phyloP scores from a whole-genome alignment of 2,329 filamentous ascomycete genomes.

The Clonostachys solani region DNA sequence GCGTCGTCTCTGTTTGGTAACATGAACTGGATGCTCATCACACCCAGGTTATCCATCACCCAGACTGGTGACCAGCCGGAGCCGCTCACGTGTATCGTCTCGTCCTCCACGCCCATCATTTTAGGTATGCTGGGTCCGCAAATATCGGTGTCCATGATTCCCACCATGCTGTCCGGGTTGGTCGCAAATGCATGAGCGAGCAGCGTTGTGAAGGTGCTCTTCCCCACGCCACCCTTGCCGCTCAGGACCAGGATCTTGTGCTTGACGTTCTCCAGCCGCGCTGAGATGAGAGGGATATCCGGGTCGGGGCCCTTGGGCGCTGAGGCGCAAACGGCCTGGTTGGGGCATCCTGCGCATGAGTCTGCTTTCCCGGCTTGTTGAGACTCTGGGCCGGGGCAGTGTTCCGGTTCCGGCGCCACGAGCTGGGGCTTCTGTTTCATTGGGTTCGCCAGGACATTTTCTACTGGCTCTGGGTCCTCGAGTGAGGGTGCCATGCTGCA shows the following conservation, averaged over 20 bases:
- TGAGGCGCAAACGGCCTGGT: constrained; percentile 91
- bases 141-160: constrained; percentile 98
- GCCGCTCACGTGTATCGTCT: constrained; percentile 87
- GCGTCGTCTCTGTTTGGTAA: constrained; percentile 89
- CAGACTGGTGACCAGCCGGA: constrained; percentile 94
- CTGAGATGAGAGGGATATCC: constrained; percentile 83
- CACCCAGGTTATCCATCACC: constrained; percentile 88
- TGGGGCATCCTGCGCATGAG: constrained; percentile 91
- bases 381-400: constrained; percentile 89
- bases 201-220: constrained; percentile 88
- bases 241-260: constrained; percentile 93
- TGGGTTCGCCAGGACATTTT: constrained; percentile 71
- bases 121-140: constrained; percentile 95
- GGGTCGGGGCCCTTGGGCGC: constrained; percentile 94
- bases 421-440: constrained; percentile 77
- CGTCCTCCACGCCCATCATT: constrained; percentile 95
- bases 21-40: constrained; percentile 99
- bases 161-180: constrained; percentile 74
- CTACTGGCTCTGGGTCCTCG: constrained; percentile 62
- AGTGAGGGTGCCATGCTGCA: constrained; percentile 72
- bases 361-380: constrained; percentile 67
- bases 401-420: constrained; percentile 92
- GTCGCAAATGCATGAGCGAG: constrained; percentile 85
- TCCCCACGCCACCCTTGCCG: constrained; percentile 95
- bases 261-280: constrained; percentile 73